Percentiles rank a stretch among this genome's conserved stretches.
Conservation (phyloP, 768 basidiomycete genomes). For the Sarcodon sp. region DNA sequence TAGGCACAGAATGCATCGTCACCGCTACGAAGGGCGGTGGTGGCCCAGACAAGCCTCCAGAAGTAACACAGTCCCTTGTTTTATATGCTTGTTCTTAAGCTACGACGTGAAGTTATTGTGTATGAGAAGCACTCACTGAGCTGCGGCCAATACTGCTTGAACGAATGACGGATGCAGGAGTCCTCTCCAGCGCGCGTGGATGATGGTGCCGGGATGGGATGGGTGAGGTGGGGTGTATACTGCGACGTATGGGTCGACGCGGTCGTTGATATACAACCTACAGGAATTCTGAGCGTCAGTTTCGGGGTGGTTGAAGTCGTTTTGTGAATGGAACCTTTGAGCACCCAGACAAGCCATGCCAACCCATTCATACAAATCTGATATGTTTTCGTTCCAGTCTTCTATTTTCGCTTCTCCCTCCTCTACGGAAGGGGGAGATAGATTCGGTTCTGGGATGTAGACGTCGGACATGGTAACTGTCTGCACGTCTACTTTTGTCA, state of each 20-base stretch:
- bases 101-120: not conserved
- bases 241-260: conserved; percentile 57
- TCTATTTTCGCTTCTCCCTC: conserved; percentile 27
- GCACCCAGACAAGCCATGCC: conserved; percentile 58
- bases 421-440: conserved; percentile 17
- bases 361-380: conserved; percentile 55
- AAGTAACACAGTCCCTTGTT: conserved; percentile 1
- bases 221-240: conserved; percentile 45
- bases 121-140: conserved; percentile 21
- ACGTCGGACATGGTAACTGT: conserved; percentile 20
- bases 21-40: conserved; percentile 26
- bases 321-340: conserved; percentile 34
- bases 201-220: conserved; percentile 29
- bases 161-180: conserved; percentile 40
- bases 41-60: conserved; percentile 6
- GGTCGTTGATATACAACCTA: conserved; percentile 50
- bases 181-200: conserved; percentile 44
- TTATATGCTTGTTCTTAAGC: not conserved
- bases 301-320: not conserved
- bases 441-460: conserved; percentile 24
- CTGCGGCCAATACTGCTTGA: conserved; percentile 32
- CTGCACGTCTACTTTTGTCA: not conserved
- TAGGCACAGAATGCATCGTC: conserved; percentile 28
- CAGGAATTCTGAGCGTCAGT: not conserved
- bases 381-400: conserved; percentile 34